These are phyloP conservation scores for Astrephomene gubernaculifera DNA, from an alignment of 139 green algal species.

Conservation along the genomic window DNA sequence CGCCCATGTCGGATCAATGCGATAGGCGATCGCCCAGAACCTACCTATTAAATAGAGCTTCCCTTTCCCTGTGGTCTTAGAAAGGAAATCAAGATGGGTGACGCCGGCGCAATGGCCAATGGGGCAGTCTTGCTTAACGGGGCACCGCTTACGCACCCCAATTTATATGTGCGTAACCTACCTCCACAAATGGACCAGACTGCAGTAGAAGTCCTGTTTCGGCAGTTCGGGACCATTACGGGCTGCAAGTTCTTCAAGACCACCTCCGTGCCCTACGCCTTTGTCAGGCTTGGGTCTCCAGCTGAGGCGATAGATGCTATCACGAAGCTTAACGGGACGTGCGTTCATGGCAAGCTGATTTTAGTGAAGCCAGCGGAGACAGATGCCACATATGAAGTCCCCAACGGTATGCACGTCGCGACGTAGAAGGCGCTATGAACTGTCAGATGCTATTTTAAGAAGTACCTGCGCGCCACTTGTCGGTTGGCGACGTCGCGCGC, in stretches of 20 bases:
- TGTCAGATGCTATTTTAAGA: no score
- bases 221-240: background rate
- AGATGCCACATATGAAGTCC: background rate
- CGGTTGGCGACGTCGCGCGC: no score
- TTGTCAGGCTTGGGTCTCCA: background rate
- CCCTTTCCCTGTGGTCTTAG: no score
- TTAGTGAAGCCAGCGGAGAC: background rate
- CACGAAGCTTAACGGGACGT: background rate
- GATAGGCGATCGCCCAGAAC: no score
- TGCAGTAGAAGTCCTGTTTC: background rate
- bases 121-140: no score
- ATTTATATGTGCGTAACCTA: background rate
- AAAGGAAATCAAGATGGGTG: no score
- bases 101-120: no score
- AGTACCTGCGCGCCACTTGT: no score
- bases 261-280: background rate
- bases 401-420: background rate
- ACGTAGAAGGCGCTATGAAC: no score
- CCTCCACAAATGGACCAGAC: background rate
- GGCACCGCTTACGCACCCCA: background rate
- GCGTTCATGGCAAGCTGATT: background rate
- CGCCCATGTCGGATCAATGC: no score
- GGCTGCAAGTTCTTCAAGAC: conserved; percentile 10
- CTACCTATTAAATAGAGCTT: no score
- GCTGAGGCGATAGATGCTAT: background rate